Evolutionary conservation across 352 stramenopile genomes (phyloP), one percentile per base, ranked within the genome.

Genomic region (Pythium volutum): DNA sequence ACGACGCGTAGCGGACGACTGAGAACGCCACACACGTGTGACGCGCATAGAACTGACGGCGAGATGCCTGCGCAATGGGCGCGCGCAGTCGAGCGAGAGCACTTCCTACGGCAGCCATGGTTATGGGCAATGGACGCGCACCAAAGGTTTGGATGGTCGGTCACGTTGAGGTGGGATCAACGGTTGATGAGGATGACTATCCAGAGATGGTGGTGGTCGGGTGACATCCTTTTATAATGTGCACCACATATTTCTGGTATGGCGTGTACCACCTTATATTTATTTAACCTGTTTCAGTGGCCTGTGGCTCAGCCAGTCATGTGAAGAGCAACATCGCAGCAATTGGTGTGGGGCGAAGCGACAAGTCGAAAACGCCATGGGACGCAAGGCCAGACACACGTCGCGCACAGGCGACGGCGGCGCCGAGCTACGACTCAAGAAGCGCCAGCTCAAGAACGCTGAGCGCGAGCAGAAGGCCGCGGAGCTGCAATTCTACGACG

Each of bases 401-500:
- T 70, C 83, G 20, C 81, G 81, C 62, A 93, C 85, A 43, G 85
- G 85, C 65, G 81, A 95, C 65, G 84, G 83, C 69, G 83, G 81
- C 45, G 81, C 69, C 14, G 81, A 93, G 74, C 45, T 89, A 48
- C 83, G 85, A 45, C 69, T 83, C 59, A 75, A 84, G 47, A 85
- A 90, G 60, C 64, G 83, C 62, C 71, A 88, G 56, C 56, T 89
- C 25, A 81, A 88, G 46, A 71, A 71, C 0, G 83, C 81, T 9
- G 66, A 89, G 69, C 66, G 73, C 25, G 78, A 63, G 20, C 71
- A 91, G 51, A 77, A 91, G 55, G 43, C 76, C 2, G 79, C 79
- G 39, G 83, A 95, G 74, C 71, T 95, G n/a, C 76, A 80, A 61
- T 93, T 95, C 73, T 90, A 81, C 53, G 85, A 93, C 62, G 81